Base-by-base conservation (phyloP, 345 rosid genomes). In the Pelargonium nanum region DNA sequence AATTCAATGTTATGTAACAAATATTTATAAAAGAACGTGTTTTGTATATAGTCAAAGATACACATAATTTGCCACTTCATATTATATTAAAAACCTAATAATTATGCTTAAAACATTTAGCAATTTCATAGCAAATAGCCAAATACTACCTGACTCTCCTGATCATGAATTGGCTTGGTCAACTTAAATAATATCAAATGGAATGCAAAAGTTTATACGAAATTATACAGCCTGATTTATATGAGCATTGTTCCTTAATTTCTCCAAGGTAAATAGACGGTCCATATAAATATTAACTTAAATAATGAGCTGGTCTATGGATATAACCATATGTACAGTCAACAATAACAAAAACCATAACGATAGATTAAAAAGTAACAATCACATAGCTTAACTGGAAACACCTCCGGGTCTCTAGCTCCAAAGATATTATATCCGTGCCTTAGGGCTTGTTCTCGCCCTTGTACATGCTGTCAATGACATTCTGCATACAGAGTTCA, bases 381-480 rank as follows among this genome's bases (percentile, higher is more conserved):
- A 26, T 30, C 21, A 48, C 58, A 52, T 45, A 4, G 22, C 55
- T 52, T 52, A 20, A 52, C 0, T n/a, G 55, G 5, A 53, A 23
- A 17, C 30, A 25, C 52, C 24, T 3, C 22, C 12, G 7, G 9
- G 32, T 48, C 13, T 28, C 26, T 16, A 26, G 13, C 25, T 6
- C 8, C 48, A 5, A 2, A 21, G 21, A 53, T n/a, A 32, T 53
- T 22, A 19, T 28, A 48, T 24, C 64, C 70, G 66, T 19, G 79
- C 64, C 64, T 73, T 40, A 12, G 24, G 76, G 77, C 69, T 77
- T 77, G 73, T 61, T 70, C 26, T 72, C 72, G 30, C 76, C 75
- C 68, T 79, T 79, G 79, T 91, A 91, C 92, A 86, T 76, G 70
- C 65, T 66, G 72, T 88, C 87, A 22, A 91, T 83, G 44, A 75